phyloP scores from a whole-genome alignment of 1,139 yeast species.

The Saccharomycopsis hybrid region DNA sequence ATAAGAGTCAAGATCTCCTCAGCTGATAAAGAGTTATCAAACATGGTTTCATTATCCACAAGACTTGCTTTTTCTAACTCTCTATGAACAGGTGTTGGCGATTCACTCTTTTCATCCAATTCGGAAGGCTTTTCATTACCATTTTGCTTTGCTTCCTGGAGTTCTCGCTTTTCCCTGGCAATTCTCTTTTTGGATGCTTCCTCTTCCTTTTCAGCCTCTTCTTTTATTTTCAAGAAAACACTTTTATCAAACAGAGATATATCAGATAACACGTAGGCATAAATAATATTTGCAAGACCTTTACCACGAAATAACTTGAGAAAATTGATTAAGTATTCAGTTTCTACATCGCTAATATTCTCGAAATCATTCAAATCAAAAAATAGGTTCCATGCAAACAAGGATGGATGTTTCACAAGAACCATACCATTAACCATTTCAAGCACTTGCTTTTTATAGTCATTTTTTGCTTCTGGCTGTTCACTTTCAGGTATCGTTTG shows the following conservation, averaged over 20 bases:
- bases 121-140: slow-evolving; percentile 24
- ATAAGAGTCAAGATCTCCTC: slow-evolving; percentile 50
- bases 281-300: slow-evolving; percentile 54
- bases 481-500: slow-evolving; percentile 34
- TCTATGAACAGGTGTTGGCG: slow-evolving; percentile 4
- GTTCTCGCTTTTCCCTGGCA: slow-evolving; percentile 23
- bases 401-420: slow-evolving; percentile 51
- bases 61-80: slow-evolving; percentile 26
- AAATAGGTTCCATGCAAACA: slow-evolving; percentile 66
- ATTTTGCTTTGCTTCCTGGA: slow-evolving; percentile 24
- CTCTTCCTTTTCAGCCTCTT: slow-evolving; percentile 17
- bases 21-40: slow-evolving; percentile 24
- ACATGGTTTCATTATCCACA: slow-evolving; percentile 26
- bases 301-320: slow-evolving; percentile 55
- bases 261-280: slow-evolving; percentile 58
- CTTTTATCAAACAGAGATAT: slow-evolving; percentile 49
- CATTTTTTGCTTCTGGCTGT: slow-evolving; percentile 33
- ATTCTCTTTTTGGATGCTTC: slow-evolving; percentile 15
- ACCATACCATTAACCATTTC: slow-evolving; percentile 70
- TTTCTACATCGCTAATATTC: slow-evolving; percentile 44
- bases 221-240: slow-evolving; percentile 24
- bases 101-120: slow-evolving; percentile 15
- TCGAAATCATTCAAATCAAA: slow-evolving; percentile 70
- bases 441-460: slow-evolving; percentile 35
- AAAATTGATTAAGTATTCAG: slow-evolving; percentile 41